Evolutionary conservation across 208 protist species (phyloP).

Genomic region (Leishmania aethiopica): DNA sequence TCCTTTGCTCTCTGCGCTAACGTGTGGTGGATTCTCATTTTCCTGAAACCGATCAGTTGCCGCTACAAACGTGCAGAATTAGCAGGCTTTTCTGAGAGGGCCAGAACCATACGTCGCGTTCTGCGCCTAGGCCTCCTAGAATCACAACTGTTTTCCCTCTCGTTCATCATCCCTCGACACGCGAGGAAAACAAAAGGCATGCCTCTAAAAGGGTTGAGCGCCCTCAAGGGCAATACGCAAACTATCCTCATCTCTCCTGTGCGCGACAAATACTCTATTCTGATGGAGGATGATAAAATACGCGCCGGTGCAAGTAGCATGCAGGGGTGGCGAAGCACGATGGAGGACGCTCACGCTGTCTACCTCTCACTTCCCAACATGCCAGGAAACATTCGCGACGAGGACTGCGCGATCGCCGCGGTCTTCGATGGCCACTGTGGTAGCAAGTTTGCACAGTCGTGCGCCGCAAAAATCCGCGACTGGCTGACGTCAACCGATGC

Average conservation of each 20-base stretch:
- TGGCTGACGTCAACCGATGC: conserved; percentile 68
- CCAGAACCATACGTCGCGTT: not conserved
- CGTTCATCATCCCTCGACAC: not conserved
- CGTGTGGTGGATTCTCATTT: not conserved
- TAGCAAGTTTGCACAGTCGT: conserved; percentile 79
- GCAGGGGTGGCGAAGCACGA: conserved; percentile 91
- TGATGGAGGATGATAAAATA: conserved; percentile 92
- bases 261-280: conserved; percentile 90
- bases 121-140: not conserved
- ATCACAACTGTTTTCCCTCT: conserved; percentile 4
- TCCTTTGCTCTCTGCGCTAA: not conserved
- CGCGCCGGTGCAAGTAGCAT: conserved; percentile 90
- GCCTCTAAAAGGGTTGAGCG: conserved; percentile 55
- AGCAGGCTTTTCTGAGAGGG: conserved; percentile 1
- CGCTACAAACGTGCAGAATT: not conserved
- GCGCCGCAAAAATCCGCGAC: conserved; percentile 70
- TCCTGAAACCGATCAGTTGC: not conserved
- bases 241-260: conserved; percentile 74
- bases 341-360: conserved; percentile 90
- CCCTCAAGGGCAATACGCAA: conserved; percentile 76
- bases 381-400: conserved; percentile 57
- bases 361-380: conserved; percentile 83
- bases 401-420: conserved; percentile 81
- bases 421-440: conserved; percentile 92
- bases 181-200: conserved; percentile 21